These are phyloP conservation scores for Fusarium euwallaceae DNA, from an alignment of 2,329 filamentous ascomycete genomes.

Conservation along the genomic window DNA sequence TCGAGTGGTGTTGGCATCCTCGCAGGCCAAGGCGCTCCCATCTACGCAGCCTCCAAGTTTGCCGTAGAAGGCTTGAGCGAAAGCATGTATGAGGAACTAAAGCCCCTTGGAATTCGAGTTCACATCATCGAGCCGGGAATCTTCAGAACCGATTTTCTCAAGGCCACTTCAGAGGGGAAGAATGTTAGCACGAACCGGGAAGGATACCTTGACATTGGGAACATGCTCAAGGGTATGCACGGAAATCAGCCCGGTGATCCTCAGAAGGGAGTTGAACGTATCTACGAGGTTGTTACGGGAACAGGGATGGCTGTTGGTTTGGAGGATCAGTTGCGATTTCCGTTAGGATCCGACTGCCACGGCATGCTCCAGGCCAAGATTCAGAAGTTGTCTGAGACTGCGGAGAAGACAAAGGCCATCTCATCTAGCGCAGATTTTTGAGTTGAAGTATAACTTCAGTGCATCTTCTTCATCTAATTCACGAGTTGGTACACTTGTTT, in stretches of 20 bases:
- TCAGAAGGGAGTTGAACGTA: neutral
- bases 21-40: neutral
- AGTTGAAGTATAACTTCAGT: neutral
- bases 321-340: neutral
- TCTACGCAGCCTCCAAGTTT: conserved; percentile 1
- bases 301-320: neutral
- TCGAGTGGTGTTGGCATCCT: neutral
- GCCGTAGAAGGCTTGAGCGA: neutral
- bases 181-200: neutral
- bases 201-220: neutral
- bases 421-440: neutral
- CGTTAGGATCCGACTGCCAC: neutral
- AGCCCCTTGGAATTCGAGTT: neutral
- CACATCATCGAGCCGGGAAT: neutral
- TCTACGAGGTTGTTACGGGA: neutral
- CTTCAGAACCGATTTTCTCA: neutral
- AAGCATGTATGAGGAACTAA: neutral
- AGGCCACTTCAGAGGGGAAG: neutral
- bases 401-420: neutral
- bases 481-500: neutral
- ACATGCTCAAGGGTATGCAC: neutral
- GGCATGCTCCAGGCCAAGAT: neutral
- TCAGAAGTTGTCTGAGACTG: neutral
- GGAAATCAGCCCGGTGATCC: neutral
- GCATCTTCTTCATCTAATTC: neutral